Percentiles rank a stretch among this genome's conserved stretches.
These are phyloP conservation scores for Corynascus novoguineensis DNA, from an alignment of 495 filamentous ascomycete genomes.

Conservation along the genomic window DNA sequence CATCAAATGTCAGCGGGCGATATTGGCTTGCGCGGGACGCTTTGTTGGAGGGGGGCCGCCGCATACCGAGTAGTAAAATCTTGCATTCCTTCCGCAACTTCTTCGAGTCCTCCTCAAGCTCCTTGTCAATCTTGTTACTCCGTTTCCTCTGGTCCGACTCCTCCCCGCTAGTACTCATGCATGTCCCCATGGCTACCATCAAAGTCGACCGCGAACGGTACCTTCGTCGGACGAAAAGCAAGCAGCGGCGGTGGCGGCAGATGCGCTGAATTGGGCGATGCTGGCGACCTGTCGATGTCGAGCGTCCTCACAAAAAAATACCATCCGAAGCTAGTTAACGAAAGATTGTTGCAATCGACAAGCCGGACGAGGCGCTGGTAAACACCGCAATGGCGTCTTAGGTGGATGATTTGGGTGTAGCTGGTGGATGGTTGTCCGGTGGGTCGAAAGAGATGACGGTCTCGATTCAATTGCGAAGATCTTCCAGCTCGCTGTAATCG, in stretches of 20 bases:
- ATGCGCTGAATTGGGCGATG: background rate
- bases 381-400: background rate
- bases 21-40: conserved; percentile 12
- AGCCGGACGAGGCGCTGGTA: background rate
- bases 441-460: background rate
- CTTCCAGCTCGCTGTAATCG: background rate
- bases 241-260: background rate
- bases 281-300: background rate
- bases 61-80: conserved; percentile 85
- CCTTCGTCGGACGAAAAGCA: conserved; percentile 5
- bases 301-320: background rate
- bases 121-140: conserved; percentile 89
- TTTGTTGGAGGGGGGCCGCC: background rate
- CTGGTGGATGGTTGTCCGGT: background rate
- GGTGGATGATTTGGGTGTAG: background rate
- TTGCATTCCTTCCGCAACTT: conserved; percentile 95
- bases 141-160: conserved; percentile 87
- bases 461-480: conserved; percentile 2
- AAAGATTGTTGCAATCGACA: background rate
- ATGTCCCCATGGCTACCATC: conserved; percentile 72
- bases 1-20: background rate
- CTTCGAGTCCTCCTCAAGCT: conserved; percentile 86
- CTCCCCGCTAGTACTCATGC: conserved; percentile 75
- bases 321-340: background rate
- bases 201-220: conserved; percentile 2